These are phyloP conservation scores for Coemansia sp. DNA, from an alignment of 192 early-diverging fungal species.

Conservation along the genomic window DNA sequence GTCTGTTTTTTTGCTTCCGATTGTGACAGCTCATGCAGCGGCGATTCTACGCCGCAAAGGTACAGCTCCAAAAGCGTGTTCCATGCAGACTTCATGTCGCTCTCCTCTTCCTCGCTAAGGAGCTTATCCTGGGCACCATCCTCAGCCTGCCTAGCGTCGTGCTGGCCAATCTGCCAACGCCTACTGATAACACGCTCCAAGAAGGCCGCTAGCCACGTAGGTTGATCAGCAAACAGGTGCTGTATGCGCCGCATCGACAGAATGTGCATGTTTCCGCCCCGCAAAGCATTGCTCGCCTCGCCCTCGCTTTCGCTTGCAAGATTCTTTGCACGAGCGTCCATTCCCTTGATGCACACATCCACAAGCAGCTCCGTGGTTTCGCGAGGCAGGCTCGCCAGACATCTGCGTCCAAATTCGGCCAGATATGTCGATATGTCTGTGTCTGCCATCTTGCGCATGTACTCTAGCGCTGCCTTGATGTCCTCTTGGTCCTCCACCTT, in stretches of 20 bases:
- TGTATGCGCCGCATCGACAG: constrained; percentile 71
- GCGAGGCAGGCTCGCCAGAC: constrained; percentile 39
- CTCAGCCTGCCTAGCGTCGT: not conserved
- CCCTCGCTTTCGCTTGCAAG: not conserved
- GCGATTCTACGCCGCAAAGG: constrained; percentile 59
- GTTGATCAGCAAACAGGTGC: constrained; percentile 84
- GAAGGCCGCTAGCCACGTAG: constrained; percentile 76
- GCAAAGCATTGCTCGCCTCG: not conserved
- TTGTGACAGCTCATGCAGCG: constrained; percentile 20
- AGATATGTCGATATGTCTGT: constrained; percentile 32
- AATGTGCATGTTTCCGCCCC: not conserved
- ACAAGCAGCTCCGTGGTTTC: constrained; percentile 49
- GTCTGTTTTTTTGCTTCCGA: constrained; percentile 12
- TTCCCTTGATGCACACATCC: constrained; percentile 45
- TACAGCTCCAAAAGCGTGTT: constrained; percentile 92
- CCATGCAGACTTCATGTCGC: constrained; percentile 79
- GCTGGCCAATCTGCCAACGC: constrained; percentile 59
- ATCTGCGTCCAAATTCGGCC: constrained; percentile 48
- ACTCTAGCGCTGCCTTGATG: constrained; percentile 73
- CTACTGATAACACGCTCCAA: constrained; percentile 80
- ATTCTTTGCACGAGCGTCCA: constrained; percentile 25
- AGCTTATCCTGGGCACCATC: constrained; percentile 3
- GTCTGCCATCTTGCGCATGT: constrained; percentile 61
- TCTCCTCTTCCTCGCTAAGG: constrained; percentile 38
- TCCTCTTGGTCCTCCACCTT: constrained; percentile 85